phyloP scores from a whole-genome alignment of 768 basidiomycete species.

The Lactifluus rugatus region DNA sequence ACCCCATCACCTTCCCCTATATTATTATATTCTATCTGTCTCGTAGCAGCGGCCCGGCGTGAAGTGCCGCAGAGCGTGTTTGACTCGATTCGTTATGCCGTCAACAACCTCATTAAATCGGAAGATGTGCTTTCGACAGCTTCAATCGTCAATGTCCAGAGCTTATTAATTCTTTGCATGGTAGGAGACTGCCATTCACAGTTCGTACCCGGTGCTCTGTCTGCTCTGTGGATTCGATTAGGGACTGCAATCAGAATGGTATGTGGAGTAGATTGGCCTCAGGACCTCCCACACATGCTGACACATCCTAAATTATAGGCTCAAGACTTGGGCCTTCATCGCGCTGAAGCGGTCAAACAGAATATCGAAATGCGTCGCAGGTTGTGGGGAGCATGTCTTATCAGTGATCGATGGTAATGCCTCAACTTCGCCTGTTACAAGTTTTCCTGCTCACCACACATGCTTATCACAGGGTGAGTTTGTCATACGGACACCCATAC shows the following conservation, averaged over 20 bases:
- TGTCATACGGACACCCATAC: constrained; percentile 86
- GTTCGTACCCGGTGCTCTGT: constrained; percentile 76
- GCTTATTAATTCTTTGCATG: constrained; percentile 78
- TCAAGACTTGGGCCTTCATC: constrained; percentile 91
- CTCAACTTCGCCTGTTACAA: constrained; percentile 8
- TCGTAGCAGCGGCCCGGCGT: constrained; percentile 79
- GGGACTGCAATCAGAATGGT: constrained; percentile 93
- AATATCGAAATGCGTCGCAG: constrained; percentile 80
- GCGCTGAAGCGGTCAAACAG: constrained; percentile 79
- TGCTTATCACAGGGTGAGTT: constrained; percentile 56
- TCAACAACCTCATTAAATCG: constrained; percentile 77
- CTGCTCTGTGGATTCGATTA: constrained; percentile 76
- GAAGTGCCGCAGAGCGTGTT: constrained; percentile 82
- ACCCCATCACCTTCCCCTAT: constrained; percentile 65
- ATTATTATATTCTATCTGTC: constrained; percentile 88
- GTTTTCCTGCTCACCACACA: constrained; percentile 13
- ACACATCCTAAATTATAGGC: constrained; percentile 42
- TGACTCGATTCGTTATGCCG: constrained; percentile 77
- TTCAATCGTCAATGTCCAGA: constrained; percentile 79
- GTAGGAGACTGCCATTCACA: constrained; percentile 86
- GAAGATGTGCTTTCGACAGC: constrained; percentile 89
- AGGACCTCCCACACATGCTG: not conserved
- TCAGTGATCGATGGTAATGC: constrained; percentile 83
- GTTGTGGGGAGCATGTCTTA: constrained; percentile 91
- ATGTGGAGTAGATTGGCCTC: constrained; percentile 24